These are phyloP conservation scores for carrot (Daucus carota) DNA, from an alignment of 129 eudicot genomes.

Conservation along the genomic window DH1_v3.0 NC_030389.2:37374501-37375000, in stretches of 20 bases:
- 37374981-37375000: neutral
- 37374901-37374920: neutral
- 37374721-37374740: neutral
- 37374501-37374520: too few species aligned
- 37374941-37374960: neutral
- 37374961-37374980: neutral
- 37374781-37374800: neutral
- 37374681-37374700: too few species aligned
- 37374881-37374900: neutral
- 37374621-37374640: too few species aligned
- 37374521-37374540: too few species aligned
- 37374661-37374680: too few species aligned
- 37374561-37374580: too few species aligned
- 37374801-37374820: neutral
- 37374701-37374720: neutral
- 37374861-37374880: neutral
- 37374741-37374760: neutral
- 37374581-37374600: too few species aligned
- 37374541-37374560: too few species aligned
- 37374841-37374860: neutral
- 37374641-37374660: too few species aligned
- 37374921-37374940: neutral
- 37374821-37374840: neutral
- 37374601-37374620: too few species aligned
- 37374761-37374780: too few species aligned